Conservation (phyloP, 1,284 basidiomycete genomes). For the Polyporus tsugae region DNA sequence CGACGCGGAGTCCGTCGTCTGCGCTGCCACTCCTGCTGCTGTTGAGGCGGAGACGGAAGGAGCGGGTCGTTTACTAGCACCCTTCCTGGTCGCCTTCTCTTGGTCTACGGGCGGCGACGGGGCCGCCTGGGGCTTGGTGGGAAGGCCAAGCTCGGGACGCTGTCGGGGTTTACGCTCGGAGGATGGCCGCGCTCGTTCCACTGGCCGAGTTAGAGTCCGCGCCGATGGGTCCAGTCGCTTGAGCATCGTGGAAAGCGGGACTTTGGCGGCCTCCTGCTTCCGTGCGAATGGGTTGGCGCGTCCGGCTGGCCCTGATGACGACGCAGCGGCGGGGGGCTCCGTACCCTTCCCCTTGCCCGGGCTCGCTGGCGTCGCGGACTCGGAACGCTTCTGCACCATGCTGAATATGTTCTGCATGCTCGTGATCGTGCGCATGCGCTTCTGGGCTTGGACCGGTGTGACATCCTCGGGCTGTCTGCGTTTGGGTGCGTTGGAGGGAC, state of each 20-base stretch:
- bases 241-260: neutral
- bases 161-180: neutral
- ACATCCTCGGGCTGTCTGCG: conserved; percentile 16
- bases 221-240: neutral
- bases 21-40: neutral
- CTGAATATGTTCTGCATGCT: conserved; percentile 26
- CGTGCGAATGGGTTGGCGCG: conserved; percentile 28
- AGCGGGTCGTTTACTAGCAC: conserved; percentile 1
- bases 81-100: neutral
- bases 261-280: conserved; percentile 7
- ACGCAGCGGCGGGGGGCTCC: neutral
- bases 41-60: neutral
- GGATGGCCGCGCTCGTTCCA: neutral
- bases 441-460: conserved; percentile 18
- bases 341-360: neutral
- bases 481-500: neutral
- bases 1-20: neutral
- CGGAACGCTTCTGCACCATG: conserved; percentile 28
- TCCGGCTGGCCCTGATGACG: neutral
- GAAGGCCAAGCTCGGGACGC: neutral
- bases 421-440: conserved; percentile 25
- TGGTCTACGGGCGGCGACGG: too few relatives aligned
- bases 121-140: neutral
- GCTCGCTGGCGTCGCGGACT: neutral
- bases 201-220: neutral